Conservation (phyloP, 2,329 filamentous ascomycete species). For the Alternaria burnsii region DNA sequence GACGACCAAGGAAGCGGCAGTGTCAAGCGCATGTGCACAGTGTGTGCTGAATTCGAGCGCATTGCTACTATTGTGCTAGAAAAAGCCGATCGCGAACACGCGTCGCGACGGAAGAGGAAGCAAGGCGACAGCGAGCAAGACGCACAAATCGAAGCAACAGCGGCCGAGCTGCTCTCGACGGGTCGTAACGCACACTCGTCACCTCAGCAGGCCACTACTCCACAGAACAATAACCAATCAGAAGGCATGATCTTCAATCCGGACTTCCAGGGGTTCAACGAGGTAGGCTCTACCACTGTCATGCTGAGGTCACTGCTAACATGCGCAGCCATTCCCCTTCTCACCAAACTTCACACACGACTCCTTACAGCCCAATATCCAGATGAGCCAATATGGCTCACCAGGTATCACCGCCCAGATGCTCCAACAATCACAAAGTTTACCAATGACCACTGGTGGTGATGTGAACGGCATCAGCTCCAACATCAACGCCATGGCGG, state of each 20-base stretch:
- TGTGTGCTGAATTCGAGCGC: slow-evolving; percentile 95
- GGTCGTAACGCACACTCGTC: slow-evolving; percentile 39
- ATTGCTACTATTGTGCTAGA: slow-evolving; percentile 92
- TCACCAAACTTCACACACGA: slow-evolving; percentile 53
- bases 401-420: slow-evolving; percentile 43
- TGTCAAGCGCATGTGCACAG: slow-evolving; percentile 90
- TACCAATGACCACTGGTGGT: slow-evolving; percentile 33
- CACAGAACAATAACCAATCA: slow-evolving; percentile 20
- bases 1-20: slow-evolving; percentile 88
- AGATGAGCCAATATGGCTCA: slow-evolving; percentile 41
- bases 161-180: slow-evolving; percentile 46
- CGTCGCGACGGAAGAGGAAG: slow-evolving; percentile 85
- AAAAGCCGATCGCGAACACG: slow-evolving; percentile 85
- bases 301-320: slow-evolving; percentile 21
- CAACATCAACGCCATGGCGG: slow-evolving; percentile 41
- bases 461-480: slow-evolving; percentile 34
- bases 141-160: slow-evolving; percentile 48
- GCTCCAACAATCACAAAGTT: slow-evolving; percentile 38
- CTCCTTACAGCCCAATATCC: slow-evolving; percentile 42
- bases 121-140: slow-evolving; percentile 63
- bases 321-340: slow-evolving; percentile 47
- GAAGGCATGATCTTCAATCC: slow-evolving; percentile 47
- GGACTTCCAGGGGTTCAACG: slow-evolving; percentile 50
- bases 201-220: slow-evolving; percentile 35
- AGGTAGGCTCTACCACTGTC: slow-evolving; percentile 31